phyloP scores from a whole-genome alignment of 495 filamentous ascomycete species.

The Emericellopsis terricola region DNA sequence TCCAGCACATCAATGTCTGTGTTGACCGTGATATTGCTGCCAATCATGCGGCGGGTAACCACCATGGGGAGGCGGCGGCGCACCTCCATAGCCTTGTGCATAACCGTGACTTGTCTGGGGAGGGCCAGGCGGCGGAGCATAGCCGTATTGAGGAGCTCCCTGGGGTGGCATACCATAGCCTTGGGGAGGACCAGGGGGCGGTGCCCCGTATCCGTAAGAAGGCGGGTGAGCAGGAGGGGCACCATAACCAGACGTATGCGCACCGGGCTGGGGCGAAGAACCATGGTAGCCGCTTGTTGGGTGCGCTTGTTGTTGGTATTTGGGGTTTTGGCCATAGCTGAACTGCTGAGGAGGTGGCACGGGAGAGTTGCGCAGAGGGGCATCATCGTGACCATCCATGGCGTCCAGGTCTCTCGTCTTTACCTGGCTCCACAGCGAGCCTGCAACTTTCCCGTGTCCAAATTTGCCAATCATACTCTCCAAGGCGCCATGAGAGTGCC shows the following conservation, averaged over 20 bases:
- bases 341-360: constrained; percentile 2
- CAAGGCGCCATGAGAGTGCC: constrained; percentile 4
- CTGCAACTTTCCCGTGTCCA: constrained; percentile 30
- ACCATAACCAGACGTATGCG: background rate
- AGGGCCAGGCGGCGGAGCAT: background rate
- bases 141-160: no score
- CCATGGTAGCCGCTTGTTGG: constrained; percentile 4
- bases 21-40: background rate
- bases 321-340: constrained; percentile 2
- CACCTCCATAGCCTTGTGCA: background rate
- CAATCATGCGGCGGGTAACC: background rate
- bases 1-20: no score
- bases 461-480: constrained; percentile 12
- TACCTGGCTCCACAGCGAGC: constrained; percentile 34
- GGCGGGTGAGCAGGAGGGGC: background rate
- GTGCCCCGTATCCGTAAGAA: background rate
- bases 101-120: background rate
- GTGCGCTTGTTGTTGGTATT: constrained; percentile 4
- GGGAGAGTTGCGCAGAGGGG: constrained; percentile 7
- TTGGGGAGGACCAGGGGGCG: background rate
- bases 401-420: constrained; percentile 20
- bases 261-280: background rate
- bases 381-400: constrained; percentile 10
- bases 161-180: no score
- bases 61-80: background rate